Evolutionary conservation across 2,329 filamentous ascomycete species (phyloP), one percentile per base, ranked within the genome.

Genomic region (Aschersonia sp.): DNA sequence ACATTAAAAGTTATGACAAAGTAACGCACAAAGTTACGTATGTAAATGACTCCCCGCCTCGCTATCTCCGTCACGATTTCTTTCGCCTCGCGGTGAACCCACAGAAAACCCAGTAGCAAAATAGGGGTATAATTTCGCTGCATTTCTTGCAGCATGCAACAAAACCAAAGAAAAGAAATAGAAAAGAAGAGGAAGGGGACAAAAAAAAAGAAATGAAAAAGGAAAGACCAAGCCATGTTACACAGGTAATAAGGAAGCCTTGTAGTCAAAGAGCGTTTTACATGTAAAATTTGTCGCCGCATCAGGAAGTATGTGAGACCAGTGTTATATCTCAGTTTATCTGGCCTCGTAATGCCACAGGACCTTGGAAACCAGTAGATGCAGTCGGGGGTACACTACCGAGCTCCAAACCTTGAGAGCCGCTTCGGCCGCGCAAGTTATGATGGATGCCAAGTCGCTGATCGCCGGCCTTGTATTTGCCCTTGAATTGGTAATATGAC

Each of bases 401-500:
- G 82, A 94, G 83, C 63, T 94, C 87, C 58, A 90, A 70, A 10
- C 70, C 71, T 54, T 73, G 70, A 59, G 60, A 70, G 68, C 56
- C 71, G 64, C 62, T 78, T 68, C 61, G 74, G 60, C 57, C 58
- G 7, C 62, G 55, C 47, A 60, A 59, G 29, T 58, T 57, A 31
- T 58, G 56, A 42, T 58, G 59, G 30, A 73, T 69, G 5, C 83
- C 85, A 51, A 96, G 79, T 30, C 92, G 78, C 66, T 94, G 86
- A 62, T 97, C 92, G 6, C 92, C 92, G 52, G 81, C 74, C 52
- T 79, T 69, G 56, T 92, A 90, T 47, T 70, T 68, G 42, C 69
- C 69, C 68, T 95, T 96, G 71, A 97, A 95, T 51, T 78, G 77
- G 59, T 96, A 79, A 63, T 96, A 97, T 0, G 85, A 90, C 6